These are phyloP conservation scores for Lathyrus sativus DNA, from an alignment of 306 rosid genomes.

Conservation along the genomic window DNA sequence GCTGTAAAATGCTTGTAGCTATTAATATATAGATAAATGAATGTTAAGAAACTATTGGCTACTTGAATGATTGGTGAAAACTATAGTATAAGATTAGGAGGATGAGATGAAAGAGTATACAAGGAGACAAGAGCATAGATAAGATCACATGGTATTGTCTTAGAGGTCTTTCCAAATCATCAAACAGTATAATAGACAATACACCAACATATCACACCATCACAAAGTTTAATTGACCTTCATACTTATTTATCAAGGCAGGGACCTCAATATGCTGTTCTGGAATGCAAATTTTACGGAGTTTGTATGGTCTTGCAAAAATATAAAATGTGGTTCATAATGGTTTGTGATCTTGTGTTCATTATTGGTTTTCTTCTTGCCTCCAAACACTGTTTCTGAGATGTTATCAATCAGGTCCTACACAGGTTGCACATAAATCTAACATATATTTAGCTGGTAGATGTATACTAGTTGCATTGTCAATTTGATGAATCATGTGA, in stretches of 20 bases:
- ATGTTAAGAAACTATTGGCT: background rate
- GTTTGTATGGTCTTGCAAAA: no score
- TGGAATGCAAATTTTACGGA: no score
- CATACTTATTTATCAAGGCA: background rate
- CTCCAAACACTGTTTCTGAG: background rate
- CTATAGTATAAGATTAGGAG: no score
- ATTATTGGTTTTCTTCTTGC: background rate
- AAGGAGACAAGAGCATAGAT: conserved; percentile 25
- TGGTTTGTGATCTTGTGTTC: background rate
- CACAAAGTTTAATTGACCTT: background rate
- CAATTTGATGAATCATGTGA: background rate
- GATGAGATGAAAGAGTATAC: no score
- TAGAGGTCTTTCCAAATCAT: conserved; percentile 19
- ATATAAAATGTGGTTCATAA: background rate
- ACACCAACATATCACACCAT: background rate
- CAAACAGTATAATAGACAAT: conserved; percentile 19
- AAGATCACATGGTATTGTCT: conserved; percentile 45
- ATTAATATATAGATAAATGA: conserved; percentile 33
- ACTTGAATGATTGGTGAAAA: background rate
- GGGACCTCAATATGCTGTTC: background rate
- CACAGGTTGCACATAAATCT: background rate
- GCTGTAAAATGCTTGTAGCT: conserved; percentile 1
- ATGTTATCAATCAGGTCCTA: background rate
- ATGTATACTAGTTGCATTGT: background rate
- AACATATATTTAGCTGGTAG: background rate